phyloP scores from a whole-genome alignment of 371 early-diverging fungal genomes.

The Mucor mucedo region DNA sequence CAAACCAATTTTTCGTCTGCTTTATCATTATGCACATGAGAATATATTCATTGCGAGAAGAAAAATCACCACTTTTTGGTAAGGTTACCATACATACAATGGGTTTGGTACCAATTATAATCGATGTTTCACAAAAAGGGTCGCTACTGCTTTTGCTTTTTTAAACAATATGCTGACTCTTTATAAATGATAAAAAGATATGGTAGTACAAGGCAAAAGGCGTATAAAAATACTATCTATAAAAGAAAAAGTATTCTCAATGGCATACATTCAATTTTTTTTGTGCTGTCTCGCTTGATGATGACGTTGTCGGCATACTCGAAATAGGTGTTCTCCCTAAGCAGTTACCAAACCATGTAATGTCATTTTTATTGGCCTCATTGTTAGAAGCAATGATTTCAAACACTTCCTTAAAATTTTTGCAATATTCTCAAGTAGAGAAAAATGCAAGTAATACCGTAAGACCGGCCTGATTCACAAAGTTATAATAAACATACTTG shows the following conservation, averaged over 20 bases:
- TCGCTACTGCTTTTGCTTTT: neutral
- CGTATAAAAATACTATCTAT: conserved; percentile 18
- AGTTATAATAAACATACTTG: neutral
- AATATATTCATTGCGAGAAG: no score
- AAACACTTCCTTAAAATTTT: no score
- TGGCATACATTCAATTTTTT: neutral
- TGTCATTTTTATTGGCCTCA: conserved; percentile 9
- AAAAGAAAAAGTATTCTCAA: neutral
- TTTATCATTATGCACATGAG: no score
- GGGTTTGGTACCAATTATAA: no score
- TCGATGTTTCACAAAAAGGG: no score
- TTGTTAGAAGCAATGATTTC: neutral
- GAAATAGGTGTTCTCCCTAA: conserved; percentile 11
- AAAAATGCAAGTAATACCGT: neutral
- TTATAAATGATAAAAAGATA: conserved; percentile 15
- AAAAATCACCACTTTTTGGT: no score
- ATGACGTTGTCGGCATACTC: conserved; percentile 8
- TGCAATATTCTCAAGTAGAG: neutral
- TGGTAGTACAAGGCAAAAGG: conserved; percentile 13
- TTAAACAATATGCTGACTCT: conserved; percentile 12
- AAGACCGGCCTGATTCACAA: neutral
- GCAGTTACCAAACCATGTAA: conserved; percentile 11
- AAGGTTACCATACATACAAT: no score
- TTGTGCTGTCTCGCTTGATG: neutral
- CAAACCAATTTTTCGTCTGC: no score